Percentiles rank a stretch among this genome's conserved stretches.
Evolutionary conservation across 129 eudicot species (phyloP).

Genomic region (Kitagawia praeruptora): DNA sequence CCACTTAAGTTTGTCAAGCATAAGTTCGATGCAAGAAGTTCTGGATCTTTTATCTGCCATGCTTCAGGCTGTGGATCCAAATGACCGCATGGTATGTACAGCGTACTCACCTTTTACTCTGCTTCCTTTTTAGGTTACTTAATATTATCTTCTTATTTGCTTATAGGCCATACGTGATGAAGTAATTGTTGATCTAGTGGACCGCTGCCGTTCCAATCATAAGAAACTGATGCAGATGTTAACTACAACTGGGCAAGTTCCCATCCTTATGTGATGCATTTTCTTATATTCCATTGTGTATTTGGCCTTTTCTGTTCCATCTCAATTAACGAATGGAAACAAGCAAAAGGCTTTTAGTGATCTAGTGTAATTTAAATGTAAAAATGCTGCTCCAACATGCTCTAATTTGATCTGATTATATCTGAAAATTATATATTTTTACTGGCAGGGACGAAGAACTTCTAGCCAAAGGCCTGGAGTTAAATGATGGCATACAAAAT

Average conservation of each 20-base stretch:
- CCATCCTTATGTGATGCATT: slow-evolving; percentile 2
- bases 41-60: slow-evolving; percentile 71
- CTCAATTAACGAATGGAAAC: background rate
- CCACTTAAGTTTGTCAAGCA: slow-evolving; percentile 45
- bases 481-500: slow-evolving; percentile 55
- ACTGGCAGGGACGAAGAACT: slow-evolving; percentile 75
- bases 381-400: background rate
- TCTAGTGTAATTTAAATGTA: background rate
- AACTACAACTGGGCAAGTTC: slow-evolving; percentile 46
- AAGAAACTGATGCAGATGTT: slow-evolving; percentile 71
- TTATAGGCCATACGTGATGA: slow-evolving; percentile 75
- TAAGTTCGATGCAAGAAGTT: slow-evolving; percentile 65
- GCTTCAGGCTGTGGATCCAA: slow-evolving; percentile 75
- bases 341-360: background rate
- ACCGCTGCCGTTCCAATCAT: slow-evolving; percentile 83
- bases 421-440: background rate
- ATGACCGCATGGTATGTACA: slow-evolving; percentile 53
- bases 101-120: background rate
- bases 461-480: slow-evolving; percentile 66
- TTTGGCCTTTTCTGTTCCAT: background rate
- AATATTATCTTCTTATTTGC: background rate
- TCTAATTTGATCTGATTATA: background rate
- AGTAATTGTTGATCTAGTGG: slow-evolving; percentile 72
- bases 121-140: background rate
- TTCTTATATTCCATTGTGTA: background rate